Evolutionary conservation across 2,329 filamentous ascomycete species (phyloP).

Genomic region (Colletotrichum siamense): DNA sequence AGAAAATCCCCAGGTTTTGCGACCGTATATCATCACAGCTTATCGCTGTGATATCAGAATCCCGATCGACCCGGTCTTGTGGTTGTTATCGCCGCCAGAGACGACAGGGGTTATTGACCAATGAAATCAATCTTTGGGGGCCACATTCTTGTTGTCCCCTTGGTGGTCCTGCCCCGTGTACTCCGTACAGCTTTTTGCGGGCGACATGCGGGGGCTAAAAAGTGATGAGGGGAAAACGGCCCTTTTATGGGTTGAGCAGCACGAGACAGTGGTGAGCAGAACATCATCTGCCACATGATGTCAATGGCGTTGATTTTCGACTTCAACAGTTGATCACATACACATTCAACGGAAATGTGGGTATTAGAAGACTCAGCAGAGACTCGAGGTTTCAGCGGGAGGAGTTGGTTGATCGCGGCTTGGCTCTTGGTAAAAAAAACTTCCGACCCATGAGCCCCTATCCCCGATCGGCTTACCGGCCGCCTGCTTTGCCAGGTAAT

Average conservation of each 20-base stretch:
- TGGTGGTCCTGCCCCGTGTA: background rate
- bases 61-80: background rate
- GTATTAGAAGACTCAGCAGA: background rate
- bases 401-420: background rate
- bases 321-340: background rate
- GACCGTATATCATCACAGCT: background rate
- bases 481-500: background rate
- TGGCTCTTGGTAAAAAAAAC: background rate
- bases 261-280: background rate
- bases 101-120: background rate
- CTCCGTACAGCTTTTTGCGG: background rate
- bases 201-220: background rate
- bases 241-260: background rate
- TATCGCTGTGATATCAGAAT: background rate
- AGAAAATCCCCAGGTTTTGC: background rate
- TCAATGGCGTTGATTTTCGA: background rate
- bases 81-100: background rate
- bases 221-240: background rate
- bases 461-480: background rate
- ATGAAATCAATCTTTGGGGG: background rate
- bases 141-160: background rate
- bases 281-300: background rate
- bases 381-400: background rate
- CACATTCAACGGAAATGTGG: background rate
- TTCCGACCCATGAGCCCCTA: background rate